Evolutionary conservation across 1,284 basidiomycete species (phyloP).

Genomic region (Mycosarcoma mackinlayi): DNA sequence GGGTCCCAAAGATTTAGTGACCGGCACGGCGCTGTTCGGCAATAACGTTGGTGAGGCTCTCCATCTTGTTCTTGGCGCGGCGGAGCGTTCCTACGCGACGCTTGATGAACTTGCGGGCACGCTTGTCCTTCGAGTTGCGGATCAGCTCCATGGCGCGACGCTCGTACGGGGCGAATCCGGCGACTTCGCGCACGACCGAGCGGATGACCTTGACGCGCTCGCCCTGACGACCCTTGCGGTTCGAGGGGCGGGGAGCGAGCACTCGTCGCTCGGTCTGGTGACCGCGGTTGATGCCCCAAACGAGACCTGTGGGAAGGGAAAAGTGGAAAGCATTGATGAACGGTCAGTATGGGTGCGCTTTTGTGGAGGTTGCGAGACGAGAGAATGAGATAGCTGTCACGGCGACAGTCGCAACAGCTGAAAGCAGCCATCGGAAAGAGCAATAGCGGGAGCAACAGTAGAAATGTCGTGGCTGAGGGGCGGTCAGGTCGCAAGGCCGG

Average conservation of each 20-base stretch:
- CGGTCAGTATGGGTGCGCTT: conserved; percentile 13
- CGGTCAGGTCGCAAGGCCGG: too few relatives aligned
- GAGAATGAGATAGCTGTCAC: too few relatives aligned
- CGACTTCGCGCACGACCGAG: conserved; percentile 70
- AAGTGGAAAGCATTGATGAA: background rate
- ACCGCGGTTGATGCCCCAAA: conserved; percentile 90
- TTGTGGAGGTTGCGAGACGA: background rate
- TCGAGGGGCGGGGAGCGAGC: conserved; percentile 82
- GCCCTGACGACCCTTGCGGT: conserved; percentile 88
- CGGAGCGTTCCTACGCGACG: conserved; percentile 65
- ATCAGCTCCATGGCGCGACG: conserved; percentile 97
- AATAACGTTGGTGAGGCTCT: conserved; percentile 64
- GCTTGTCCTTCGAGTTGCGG: conserved; percentile 90
- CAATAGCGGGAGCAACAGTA: too few relatives aligned
- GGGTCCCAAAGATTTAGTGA: too few relatives aligned
- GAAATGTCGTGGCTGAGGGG: too few relatives aligned
- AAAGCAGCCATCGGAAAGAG: too few relatives aligned
- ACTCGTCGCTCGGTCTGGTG: conserved; percentile 89
- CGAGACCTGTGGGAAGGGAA: conserved; percentile 76
- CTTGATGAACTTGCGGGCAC: conserved; percentile 68
- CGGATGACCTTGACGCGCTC: conserved; percentile 70
- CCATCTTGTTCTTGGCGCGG: conserved; percentile 67
- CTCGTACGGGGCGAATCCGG: conserved; percentile 98
- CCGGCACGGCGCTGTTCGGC: conserved; percentile 67
- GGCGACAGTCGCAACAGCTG: background rate